These are phyloP conservation scores for Ramaria sp. DNA, from an alignment of 768 basidiomycete species.

Conservation along the genomic window DNA sequence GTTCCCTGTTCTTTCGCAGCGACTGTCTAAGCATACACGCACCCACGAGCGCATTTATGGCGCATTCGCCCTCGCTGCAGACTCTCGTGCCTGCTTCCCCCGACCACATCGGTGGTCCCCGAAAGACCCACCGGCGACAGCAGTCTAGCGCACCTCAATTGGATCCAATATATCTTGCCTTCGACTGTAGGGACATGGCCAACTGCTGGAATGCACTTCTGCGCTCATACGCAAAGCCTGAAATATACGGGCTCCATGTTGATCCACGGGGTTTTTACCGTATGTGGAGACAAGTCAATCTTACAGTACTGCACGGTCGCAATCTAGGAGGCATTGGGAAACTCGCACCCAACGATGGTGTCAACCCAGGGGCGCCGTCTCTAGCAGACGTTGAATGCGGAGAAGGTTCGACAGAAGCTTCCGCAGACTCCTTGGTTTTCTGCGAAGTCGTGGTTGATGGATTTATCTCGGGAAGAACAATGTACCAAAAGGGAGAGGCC, in stretches of 20 bases:
- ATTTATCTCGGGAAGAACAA: constrained; percentile 60
- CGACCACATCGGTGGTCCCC: neutral
- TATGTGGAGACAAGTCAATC: constrained; percentile 77
- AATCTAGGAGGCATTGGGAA: constrained; percentile 48
- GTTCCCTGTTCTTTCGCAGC: constrained; percentile 66
- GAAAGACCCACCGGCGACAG: constrained; percentile 23
- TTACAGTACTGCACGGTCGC: constrained; percentile 63
- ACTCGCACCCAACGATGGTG: constrained; percentile 16
- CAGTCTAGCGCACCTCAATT: constrained; percentile 43
- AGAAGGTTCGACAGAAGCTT: neutral
- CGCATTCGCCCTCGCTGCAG: constrained; percentile 10
- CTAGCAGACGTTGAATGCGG: constrained; percentile 1
- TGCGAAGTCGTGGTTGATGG: constrained; percentile 72
- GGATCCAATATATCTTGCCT: constrained; percentile 68
- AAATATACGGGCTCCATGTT: constrained; percentile 48
- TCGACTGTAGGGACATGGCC: constrained; percentile 49
- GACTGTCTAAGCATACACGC: constrained; percentile 63
- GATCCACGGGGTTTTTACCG: constrained; percentile 63
- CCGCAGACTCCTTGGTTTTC: constrained; percentile 20
- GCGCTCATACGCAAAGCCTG: constrained; percentile 70
- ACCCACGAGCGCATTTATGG: constrained; percentile 29
- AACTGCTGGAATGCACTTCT: constrained; percentile 73
- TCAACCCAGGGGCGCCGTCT: neutral
- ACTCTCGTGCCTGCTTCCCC: constrained; percentile 4
- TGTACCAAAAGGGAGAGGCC: constrained; percentile 39